Conservation (phyloP, 306 rosid genomes). For the Lathyrus tuberosus region DNA sequence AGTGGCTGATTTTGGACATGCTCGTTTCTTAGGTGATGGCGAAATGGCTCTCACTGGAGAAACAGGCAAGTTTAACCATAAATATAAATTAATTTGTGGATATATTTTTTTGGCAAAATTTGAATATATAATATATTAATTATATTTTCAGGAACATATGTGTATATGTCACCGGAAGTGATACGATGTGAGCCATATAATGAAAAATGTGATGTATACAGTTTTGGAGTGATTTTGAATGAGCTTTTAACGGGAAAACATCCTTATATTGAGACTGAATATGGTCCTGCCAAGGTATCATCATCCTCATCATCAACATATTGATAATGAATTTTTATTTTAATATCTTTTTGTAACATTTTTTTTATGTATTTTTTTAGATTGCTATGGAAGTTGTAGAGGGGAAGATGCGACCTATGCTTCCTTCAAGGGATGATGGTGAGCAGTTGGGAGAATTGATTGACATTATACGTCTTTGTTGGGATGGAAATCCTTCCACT, state of each 20-base stretch:
- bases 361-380: constrained; percentile 32
- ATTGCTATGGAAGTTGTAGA: constrained; percentile 85
- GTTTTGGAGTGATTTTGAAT: constrained; percentile 67
- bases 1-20: constrained; percentile 80
- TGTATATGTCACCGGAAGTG: constrained; percentile 79
- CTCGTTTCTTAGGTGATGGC: constrained; percentile 63
- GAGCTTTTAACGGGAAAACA: constrained; percentile 63
- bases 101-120: not conserved
- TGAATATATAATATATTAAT: not conserved
- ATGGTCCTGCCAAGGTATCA: constrained; percentile 69
- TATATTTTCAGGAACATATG: constrained; percentile 59
- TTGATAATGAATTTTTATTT: not conserved
- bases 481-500: constrained; percentile 54
- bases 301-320: not conserved
- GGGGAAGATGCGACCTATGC: constrained; percentile 61
- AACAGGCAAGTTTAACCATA: constrained; percentile 34
- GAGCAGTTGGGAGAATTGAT: constrained; percentile 51
- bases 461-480: constrained; percentile 53
- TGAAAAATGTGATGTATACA: constrained; percentile 78
- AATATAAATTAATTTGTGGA: not conserved
- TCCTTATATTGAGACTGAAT: constrained; percentile 68
- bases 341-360: not conserved
- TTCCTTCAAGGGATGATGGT: constrained; percentile 46
- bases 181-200: constrained; percentile 72
- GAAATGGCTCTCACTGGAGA: constrained; percentile 59